Evolutionary conservation across 2,329 filamentous ascomycete genomes (phyloP).

Genomic region (Grosmannia serpens): DNA sequence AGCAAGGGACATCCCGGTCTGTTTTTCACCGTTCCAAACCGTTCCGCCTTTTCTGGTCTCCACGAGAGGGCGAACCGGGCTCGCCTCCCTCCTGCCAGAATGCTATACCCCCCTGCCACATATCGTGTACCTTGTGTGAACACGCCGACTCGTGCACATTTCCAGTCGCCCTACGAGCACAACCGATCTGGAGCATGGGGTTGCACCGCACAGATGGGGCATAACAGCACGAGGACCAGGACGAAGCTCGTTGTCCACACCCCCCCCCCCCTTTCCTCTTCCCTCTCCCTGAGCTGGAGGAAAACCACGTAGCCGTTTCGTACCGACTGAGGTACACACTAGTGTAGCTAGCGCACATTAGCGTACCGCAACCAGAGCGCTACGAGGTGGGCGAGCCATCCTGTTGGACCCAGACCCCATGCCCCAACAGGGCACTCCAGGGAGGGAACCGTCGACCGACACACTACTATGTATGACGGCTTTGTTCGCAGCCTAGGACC

Average conservation of each 20-base stretch:
- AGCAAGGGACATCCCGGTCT: background rate
- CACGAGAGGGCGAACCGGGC: background rate
- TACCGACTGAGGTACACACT: background rate
- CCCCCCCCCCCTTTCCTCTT: background rate
- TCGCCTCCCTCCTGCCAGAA: background rate
- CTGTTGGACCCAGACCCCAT: slow-evolving; percentile 6
- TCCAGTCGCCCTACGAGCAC: background rate
- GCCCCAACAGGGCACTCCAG: background rate
- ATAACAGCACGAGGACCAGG: background rate
- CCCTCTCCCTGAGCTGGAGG: background rate
- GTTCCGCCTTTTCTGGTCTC: no score
- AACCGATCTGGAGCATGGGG: background rate
- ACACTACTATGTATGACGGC: background rate
- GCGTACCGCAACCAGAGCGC: slow-evolving; percentile 3
- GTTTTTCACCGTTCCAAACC: background rate
- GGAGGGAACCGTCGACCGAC: background rate
- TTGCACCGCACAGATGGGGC: background rate
- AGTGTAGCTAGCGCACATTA: slow-evolving; percentile 1
- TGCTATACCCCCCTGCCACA: background rate
- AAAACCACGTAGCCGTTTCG: background rate
- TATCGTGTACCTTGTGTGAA: background rate
- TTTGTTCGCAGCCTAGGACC: background rate
- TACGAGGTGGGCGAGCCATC: slow-evolving; percentile 9
- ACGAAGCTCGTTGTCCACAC: background rate
- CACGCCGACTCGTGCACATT: background rate